Percentiles rank a stretch among this genome's conserved stretches.
phyloP scores from a whole-genome alignment of 176 grass and related monocot genomes.

The Phoenix dactylifera region DNA sequence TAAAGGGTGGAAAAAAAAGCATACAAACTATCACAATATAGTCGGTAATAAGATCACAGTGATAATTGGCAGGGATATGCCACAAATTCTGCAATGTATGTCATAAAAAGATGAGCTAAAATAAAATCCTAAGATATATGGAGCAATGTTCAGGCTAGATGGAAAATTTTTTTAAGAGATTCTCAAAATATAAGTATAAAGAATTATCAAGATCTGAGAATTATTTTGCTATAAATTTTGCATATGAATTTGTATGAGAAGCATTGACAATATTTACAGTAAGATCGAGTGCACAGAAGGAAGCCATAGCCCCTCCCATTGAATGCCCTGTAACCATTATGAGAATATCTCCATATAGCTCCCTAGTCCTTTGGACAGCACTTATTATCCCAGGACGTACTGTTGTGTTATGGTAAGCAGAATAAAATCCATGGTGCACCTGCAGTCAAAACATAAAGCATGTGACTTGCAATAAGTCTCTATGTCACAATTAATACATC shows the following conservation, averaged over 20 bases:
- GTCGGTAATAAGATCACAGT: no score
- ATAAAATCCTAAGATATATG: no score
- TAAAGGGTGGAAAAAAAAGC: no score
- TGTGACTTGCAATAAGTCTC: not conserved
- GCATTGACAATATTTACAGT: conserved; percentile 1
- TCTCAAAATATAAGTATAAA: no score
- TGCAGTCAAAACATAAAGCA: conserved; percentile 1
- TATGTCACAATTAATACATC: not conserved
- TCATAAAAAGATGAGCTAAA: no score
- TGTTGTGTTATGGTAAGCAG: conserved; percentile 20
- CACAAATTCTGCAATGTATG: no score
- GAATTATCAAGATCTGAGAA: no score
- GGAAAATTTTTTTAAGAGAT: no score
- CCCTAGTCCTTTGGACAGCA: conserved; percentile 5
- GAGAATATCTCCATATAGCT: conserved; percentile 8
- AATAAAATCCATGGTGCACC: conserved; percentile 18
- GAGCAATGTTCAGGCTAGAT: no score
- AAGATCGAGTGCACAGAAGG: conserved; percentile 21
- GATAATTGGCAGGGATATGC: no score
- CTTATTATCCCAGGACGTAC: conserved; percentile 1
- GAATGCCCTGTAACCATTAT: conserved; percentile 14
- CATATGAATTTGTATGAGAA: not conserved
- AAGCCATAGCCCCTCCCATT: conserved; percentile 19
- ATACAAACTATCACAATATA: no score
- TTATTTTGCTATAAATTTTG: no score